Evolutionary conservation across 176 grass and related monocot species (phyloP), one percentile per base, ranked within the genome.

Genomic region (Miscanthus lutarioriparius): DNA sequence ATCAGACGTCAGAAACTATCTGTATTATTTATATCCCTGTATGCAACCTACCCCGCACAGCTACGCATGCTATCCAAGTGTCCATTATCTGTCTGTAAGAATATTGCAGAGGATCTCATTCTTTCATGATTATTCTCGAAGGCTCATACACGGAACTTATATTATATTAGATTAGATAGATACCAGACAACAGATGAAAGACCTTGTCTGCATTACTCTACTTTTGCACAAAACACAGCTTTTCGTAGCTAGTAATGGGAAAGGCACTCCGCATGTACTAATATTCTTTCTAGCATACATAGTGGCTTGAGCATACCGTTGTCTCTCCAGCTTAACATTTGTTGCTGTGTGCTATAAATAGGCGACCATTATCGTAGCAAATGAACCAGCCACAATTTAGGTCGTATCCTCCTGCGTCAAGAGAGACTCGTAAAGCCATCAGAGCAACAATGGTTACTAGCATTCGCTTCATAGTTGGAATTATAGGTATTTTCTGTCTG

Each of bases 401-500:
- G 65, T 56, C 13, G 22, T 11, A 6, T 48, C 33, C 67, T 43
- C 14, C 58, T 40, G 66, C 3, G 2, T 32, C 76, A 61, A 37
- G 26, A 83, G 32, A 38, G 11, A 65, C 25, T 38, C 12, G 30
- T 28, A 11, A 35, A 62, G 58, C 9, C 69, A 63, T 23, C 13
- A 70, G 38, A 47, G 19, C 43, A 28, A 76, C 10, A 70, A 89
- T 89, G 87, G 38, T 69, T 45, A 38, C 68, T 86, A 84, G 53
- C 27, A 10, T 84, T 11, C 89, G 76, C 20, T 62, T 87, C 32
- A 78, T 73, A 43, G 82, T 84, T 38, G 92, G 92, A 64, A 85
- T 91, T 54, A 79, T 91, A 86, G 89, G 92, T 94, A 79, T 32
- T 53, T 65, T 84, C 8, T 40, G 33, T 73, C 62, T 40, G 64